phyloP scores from a whole-genome alignment of 257 asterid species.

The Solanum acaule region DNA sequence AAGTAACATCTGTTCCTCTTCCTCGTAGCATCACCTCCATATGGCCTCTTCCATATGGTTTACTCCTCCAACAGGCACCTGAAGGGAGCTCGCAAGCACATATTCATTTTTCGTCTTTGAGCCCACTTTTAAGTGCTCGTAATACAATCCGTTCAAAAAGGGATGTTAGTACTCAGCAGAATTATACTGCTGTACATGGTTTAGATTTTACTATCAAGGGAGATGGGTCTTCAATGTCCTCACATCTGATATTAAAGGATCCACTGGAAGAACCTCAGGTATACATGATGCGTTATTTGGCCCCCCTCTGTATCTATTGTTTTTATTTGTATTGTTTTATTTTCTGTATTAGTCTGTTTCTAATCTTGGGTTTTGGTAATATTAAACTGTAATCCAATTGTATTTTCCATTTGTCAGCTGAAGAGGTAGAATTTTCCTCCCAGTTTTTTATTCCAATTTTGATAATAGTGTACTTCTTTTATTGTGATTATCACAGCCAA shows the following conservation, averaged over 20 bases:
- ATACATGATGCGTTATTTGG: constrained; percentile 3
- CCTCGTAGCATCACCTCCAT: constrained; percentile 61
- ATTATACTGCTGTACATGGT: constrained; percentile 32
- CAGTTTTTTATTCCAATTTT: not conserved
- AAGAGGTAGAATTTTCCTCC: not conserved
- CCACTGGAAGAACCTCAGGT: constrained; percentile 92
- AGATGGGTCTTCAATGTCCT: constrained; percentile 52
- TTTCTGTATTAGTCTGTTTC: not conserved
- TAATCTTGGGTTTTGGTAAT: not conserved
- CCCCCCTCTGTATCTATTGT: not conserved
- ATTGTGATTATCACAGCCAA: constrained; percentile 30
- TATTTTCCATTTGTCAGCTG: not conserved
- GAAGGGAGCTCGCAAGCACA: constrained; percentile 51
- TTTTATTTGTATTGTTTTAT: constrained; percentile 1
- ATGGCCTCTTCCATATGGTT: constrained; percentile 93
- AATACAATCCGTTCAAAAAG: constrained; percentile 49
- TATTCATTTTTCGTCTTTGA: constrained; percentile 41
- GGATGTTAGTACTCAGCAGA: constrained; percentile 47
- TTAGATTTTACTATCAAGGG: constrained; percentile 32
- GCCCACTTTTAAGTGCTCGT: constrained; percentile 39
- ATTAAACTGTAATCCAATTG: not conserved
- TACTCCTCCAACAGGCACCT: constrained; percentile 74
- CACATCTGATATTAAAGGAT: constrained; percentile 77
- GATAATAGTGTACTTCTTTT: not conserved
- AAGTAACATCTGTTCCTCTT: constrained; percentile 70